phyloP scores from a whole-genome alignment of 2,329 filamentous ascomycete species.

The Sporothrix protearum region DNA sequence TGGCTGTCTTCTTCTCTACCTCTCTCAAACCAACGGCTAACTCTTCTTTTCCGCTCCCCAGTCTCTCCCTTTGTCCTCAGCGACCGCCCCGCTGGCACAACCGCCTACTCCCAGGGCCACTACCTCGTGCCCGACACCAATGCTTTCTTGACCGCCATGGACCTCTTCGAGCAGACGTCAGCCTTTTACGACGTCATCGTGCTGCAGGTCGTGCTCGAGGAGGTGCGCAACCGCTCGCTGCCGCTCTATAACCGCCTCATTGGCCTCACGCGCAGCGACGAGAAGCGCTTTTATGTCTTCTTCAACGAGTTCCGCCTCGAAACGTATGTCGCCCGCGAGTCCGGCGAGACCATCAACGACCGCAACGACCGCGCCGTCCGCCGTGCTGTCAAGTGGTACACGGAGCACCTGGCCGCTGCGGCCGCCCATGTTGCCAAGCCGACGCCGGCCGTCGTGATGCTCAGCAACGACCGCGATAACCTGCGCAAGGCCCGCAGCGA shows the following conservation, averaged over 20 bases:
- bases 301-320: slow-evolving; percentile 98
- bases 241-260: slow-evolving; percentile 93
- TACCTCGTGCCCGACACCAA: slow-evolving; percentile 97
- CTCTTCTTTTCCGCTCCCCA: slow-evolving; percentile 40
- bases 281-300: slow-evolving; percentile 97
- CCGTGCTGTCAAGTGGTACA: slow-evolving; percentile 84
- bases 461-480: slow-evolving; percentile 90
- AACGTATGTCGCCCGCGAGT: slow-evolving; percentile 72
- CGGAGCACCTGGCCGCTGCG: slow-evolving; percentile 69
- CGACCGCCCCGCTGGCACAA: slow-evolving; percentile 79
- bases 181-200: slow-evolving; percentile 97
- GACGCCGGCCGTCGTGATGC: slow-evolving; percentile 78
- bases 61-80: slow-evolving; percentile 83
- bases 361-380: slow-evolving; percentile 91
- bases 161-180: slow-evolving; percentile 86
- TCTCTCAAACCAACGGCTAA: neutral
- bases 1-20: neutral
- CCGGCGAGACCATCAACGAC: slow-evolving; percentile 89
- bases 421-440: slow-evolving; percentile 41
- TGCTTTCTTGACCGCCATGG: slow-evolving; percentile 91
- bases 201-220: slow-evolving; percentile 92
- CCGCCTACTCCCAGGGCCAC: slow-evolving; percentile 77
- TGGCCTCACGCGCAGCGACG: slow-evolving; percentile 86
- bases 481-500: slow-evolving; percentile 76
- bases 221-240: slow-evolving; percentile 87